Evolutionary conservation across 2,329 filamentous ascomycete species (phyloP).

Genomic region (Rhinocladiella similis): DNA sequence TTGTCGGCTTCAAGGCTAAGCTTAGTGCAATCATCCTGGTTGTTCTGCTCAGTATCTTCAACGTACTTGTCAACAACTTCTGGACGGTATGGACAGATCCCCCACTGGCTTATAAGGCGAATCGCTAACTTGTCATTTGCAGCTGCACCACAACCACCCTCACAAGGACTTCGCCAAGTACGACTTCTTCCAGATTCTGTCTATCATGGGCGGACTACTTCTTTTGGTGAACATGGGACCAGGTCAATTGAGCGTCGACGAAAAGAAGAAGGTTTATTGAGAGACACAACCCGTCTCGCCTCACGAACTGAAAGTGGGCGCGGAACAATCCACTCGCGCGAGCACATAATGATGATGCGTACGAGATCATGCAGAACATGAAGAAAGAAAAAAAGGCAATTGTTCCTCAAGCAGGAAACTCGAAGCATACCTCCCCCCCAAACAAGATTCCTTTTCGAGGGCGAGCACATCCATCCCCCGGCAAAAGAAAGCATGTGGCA

Average conservation of each 20-base stretch:
- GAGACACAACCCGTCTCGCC: background rate
- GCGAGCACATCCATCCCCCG: background rate
- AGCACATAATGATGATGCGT: slow-evolving; percentile 21
- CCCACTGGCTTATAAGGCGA: background rate
- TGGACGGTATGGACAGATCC: slow-evolving; percentile 76
- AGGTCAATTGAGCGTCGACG: slow-evolving; percentile 95
- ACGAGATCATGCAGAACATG: slow-evolving; percentile 22
- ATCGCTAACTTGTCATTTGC: slow-evolving; percentile 21
- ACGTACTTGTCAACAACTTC: slow-evolving; percentile 98
- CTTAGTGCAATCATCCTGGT: slow-evolving; percentile 95
- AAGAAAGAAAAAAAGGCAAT: background rate
- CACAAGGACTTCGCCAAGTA: slow-evolving; percentile 99
- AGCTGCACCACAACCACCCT: slow-evolving; percentile 96
- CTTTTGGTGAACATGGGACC: slow-evolving; percentile 98
- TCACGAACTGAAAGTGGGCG: background rate
- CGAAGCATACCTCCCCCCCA: no score
- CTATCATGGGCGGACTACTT: slow-evolving; percentile 90
- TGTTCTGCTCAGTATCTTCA: slow-evolving; percentile 93
- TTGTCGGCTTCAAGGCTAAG: slow-evolving; percentile 99
- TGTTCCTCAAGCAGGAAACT: no score
- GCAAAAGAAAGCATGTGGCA: background rate
- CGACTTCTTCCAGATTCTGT: slow-evolving; percentile 99
- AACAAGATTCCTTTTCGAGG: background rate
- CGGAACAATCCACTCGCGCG: background rate
- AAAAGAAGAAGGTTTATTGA: slow-evolving; percentile 99